Evolutionary conservation across 495 filamentous ascomycete genomes (phyloP), one percentile per base, ranked within the genome.

Genomic region (Apodospora peruviana): DNA sequence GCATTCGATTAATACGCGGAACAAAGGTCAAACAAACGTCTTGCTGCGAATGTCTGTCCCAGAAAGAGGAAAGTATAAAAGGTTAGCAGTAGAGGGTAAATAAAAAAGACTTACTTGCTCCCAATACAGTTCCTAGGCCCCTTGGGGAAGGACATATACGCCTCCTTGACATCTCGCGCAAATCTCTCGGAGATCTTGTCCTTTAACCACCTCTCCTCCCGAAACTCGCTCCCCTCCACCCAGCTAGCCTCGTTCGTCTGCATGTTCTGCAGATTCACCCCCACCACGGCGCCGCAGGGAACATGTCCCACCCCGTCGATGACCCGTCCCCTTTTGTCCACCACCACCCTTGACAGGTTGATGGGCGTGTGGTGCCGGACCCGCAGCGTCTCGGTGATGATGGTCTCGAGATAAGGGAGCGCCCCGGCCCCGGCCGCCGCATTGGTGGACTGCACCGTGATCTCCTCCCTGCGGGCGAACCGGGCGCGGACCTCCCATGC

Each of bases 111-210:
- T 39, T 79, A 78, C 12, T 73, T 52, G 48, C 62, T 56, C 20
- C 58, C 57, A 1, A 53, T 46, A 16, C 62, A 60, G 17, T 50
- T 69, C 8, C 70, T 60, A 0, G 68, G 63, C 1, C 75, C 74
- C 9, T 60, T 48, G 1, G 68, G 72, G 50, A 76, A 75, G 3
- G 73, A 66, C 36, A 69, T 58, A 14, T 69, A 56, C 14, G 56
- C 67, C 4, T 62, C 59, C 22, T 59, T 56, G 19, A 64, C 58
- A 39, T 70, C 68, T 2, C 49, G 29, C 4, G 43, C 57, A 45
- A 65, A 74, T 88, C 14, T 93, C 87, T 11, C 94, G 77, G n/a
- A 87, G 85, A 52, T 87, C 72, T 54, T 53, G 73, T 80, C 82
- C 27, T 91, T 87, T 11, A 93, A 58, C 56, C 88, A 94, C 27